Base-by-base conservation (phyloP, 2,329 filamentous ascomycete genomes). In the Escovopsis weberi region DNA sequence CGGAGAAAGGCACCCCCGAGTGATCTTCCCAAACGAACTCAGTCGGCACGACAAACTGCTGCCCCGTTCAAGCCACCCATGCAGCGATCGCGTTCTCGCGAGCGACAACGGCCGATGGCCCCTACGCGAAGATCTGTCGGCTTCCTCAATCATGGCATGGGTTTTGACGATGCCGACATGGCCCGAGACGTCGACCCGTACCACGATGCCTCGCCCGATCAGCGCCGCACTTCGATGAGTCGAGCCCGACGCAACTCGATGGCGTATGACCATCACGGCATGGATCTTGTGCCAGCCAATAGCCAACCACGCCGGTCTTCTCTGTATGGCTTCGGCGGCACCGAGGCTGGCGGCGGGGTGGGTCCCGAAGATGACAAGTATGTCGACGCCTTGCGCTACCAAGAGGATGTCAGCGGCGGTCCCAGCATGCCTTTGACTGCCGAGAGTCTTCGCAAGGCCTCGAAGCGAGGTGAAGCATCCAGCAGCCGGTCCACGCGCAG, bases 401-500 rank as follows among this genome's bases (percentile, higher is more conserved):
- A 78, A 52, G 67, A 75, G 15, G 65, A 70, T 4, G 62, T 72
- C 6, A 64, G 55, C 36, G 70, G 69, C 32, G 66, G 62, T 6
- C 54, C 65, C 3, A 53, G 58, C 33, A 51, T 70, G 42, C 66
- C 68, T 2, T 56, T 80, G 43, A 80, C 77, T 4, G 69, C 68
- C 2, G 75, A 78, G 44, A 61, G 64, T 11, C 62, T 81, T 26
- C 69, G 65, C 48, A 72, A 66, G 53, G 70, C 65, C 26, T 66
- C 59, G 48, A 68, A 64, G 52, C 57, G 53, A 42, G 66, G 61
- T 47, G 67, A 63, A 45, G 66, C 62, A 6, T 59, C 62, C 19
- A 75, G 68, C 61, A 75, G 70, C 53, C 68, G 68, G 23, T 77
- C 70, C 34, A 78, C 68, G 41, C 69, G 69, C 48, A 78, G 70